Evolutionary conservation across 441 rosid species (phyloP).

Genomic region (Populus hybrid): DNA sequence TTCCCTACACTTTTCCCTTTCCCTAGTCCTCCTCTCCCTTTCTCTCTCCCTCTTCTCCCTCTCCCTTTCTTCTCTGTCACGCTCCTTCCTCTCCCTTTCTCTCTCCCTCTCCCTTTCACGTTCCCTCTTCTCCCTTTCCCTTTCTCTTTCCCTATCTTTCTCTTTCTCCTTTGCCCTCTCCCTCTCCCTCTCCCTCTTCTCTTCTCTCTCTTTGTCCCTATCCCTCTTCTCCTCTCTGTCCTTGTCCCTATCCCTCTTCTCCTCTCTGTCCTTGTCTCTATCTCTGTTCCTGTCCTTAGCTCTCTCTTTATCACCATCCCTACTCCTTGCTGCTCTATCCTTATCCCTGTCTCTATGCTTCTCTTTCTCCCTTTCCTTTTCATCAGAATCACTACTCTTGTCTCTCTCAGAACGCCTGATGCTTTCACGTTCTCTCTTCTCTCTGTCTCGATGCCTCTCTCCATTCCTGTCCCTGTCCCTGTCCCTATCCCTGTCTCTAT

Average conservation of each 20-base stretch:
- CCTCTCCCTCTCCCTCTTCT: neutral
- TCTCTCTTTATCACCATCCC: conserved; percentile 6
- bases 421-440: conserved; percentile 43
- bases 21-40: conserved; percentile 20
- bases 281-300: too few relatives aligned
- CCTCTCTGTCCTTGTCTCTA: too few relatives aligned
- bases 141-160: conserved; percentile 22
- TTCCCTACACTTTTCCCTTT: conserved; percentile 42
- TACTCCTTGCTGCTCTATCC: conserved; percentile 12
- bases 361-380: conserved; percentile 43
- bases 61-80: conserved; percentile 28
- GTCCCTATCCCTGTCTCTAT: conserved; percentile 32
- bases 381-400: conserved; percentile 42
- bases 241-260: too few relatives aligned
- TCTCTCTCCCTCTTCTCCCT: conserved; percentile 24
- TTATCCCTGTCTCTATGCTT: conserved; percentile 17
- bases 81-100: conserved; percentile 35
- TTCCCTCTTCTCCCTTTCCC: conserved; percentile 16
- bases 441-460: conserved; percentile 33
- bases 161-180: conserved; percentile 21
- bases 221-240: neutral
- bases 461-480: conserved; percentile 1
- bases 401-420: conserved; percentile 32
- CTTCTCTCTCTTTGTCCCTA: conserved; percentile 12
- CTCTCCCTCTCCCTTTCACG: conserved; percentile 36